Conservation (phyloP, 2,329 filamentous ascomycete genomes). For the Dactylellina leptospora region DNA sequence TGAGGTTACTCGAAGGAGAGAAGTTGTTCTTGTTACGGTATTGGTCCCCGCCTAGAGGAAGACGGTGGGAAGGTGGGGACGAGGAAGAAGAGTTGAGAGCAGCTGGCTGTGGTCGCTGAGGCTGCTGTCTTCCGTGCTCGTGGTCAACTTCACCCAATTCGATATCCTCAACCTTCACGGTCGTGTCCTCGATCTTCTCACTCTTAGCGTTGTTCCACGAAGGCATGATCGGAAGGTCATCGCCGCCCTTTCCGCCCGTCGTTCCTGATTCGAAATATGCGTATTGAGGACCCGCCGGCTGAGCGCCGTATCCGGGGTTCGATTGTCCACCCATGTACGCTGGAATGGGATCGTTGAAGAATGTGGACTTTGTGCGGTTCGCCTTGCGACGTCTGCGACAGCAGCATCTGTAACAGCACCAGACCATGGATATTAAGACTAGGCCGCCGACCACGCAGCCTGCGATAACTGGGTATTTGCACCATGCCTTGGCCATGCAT, state of each 20-base stretch:
- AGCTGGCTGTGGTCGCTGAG: neutral
- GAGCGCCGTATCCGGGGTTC: neutral
- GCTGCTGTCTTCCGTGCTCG: constrained; percentile 6
- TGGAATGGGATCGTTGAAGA: constrained; percentile 48
- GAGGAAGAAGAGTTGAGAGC: constrained; percentile 1
- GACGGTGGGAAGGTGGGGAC: constrained; percentile 24
- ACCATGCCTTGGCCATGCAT: constrained; percentile 50
- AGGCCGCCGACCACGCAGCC: constrained; percentile 56
- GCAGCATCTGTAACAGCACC: constrained; percentile 57
- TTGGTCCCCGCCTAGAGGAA: constrained; percentile 16
- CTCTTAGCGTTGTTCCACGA: constrained; percentile 54
- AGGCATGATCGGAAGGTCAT: constrained; percentile 57
- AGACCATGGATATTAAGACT: constrained; percentile 55
- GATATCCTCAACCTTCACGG: constrained; percentile 46
- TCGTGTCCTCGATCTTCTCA: constrained; percentile 53
- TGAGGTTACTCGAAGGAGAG: constrained; percentile 33
- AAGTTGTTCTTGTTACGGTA: constrained; percentile 40
- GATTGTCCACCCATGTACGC: constrained; percentile 31
- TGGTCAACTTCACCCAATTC: constrained; percentile 44
- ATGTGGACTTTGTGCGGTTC: constrained; percentile 41
- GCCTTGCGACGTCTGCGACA: constrained; percentile 40
- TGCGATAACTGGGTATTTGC: constrained; percentile 57
- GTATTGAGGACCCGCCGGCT: constrained; percentile 53
- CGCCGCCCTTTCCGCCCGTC: constrained; percentile 42
- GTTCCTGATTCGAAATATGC: constrained; percentile 55